phyloP scores from a whole-genome alignment of 176 grass and related monocot species.

The Aechmea fasciata region DNA sequence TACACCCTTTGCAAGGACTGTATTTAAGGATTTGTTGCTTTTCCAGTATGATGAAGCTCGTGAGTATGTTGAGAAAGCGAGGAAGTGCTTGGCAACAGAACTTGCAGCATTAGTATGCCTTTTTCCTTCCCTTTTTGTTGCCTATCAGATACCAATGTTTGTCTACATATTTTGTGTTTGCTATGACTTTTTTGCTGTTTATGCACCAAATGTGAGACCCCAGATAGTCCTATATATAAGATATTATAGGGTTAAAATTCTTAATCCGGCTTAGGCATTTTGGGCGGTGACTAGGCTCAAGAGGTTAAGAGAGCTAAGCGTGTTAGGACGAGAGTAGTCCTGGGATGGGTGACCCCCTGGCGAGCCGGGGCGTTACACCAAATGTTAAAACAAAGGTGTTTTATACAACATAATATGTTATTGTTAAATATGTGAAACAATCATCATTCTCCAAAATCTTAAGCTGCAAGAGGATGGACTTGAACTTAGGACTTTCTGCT shows the following conservation, averaged over 20 bases:
- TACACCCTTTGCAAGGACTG: not conserved
- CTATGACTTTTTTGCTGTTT: not conserved
- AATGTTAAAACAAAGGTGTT: not conserved
- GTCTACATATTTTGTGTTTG: not conserved
- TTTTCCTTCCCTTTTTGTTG: not conserved
- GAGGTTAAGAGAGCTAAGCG: no score
- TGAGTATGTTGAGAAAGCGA: slow-evolving; percentile 72
- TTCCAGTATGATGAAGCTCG: slow-evolving; percentile 85
- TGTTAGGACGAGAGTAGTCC: no score
- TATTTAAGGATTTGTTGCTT: slow-evolving; percentile 18
- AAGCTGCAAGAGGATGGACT: no score
- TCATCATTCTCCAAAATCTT: no score
- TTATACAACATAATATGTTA: no score
- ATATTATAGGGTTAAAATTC: no score
- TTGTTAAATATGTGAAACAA: no score
- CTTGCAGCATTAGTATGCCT: slow-evolving; percentile 80
- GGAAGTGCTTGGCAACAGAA: slow-evolving; percentile 94
- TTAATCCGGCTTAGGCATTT: no score
- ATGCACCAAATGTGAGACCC: not conserved
- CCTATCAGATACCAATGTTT: not conserved
- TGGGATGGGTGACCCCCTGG: no score
- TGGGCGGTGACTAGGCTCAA: no score
- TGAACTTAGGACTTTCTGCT: no score
- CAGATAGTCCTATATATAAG: no score
- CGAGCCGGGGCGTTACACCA: not conserved